Base-by-base conservation (phyloP, 2,329 filamentous ascomycete species). In the Claviceps paspali region DNA sequence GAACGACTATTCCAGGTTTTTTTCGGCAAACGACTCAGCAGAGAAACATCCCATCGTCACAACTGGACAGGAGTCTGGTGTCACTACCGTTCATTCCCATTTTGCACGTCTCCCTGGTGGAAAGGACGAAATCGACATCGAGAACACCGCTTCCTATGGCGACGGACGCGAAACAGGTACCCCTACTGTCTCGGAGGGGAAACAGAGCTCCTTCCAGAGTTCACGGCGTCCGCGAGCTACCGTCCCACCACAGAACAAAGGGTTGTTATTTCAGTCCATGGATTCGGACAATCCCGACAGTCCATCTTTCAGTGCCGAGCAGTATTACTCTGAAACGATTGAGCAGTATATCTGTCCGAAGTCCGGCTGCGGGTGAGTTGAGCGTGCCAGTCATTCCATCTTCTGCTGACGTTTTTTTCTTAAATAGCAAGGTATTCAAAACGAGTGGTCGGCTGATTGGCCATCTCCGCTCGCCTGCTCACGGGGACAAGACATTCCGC, bases 311-410 rank as follows among this genome's bases (percentile, higher is more conserved):
- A 61, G 67, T 29, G 52, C 61, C 1, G 52, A 59, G 2, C 53
- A 55, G 5, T 77, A 74, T 56, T 63, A 50, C 38, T 55, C 65
- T 29, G 36, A 52, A 0, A 51, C 62, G 22, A 54, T 60, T 1
- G 49, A 55, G 32, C 60, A 56, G 34, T 80, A 63, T 54, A 58
- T 53, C 38, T 80, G 76, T 38, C 75, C 74, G 0, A 63, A 68
- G 38, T 43, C 45, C 1, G 45, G 51, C 3, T 79, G 76, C 63
- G 54, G 57, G 63, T 71, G 57, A 59, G 61, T 53, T 4, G 2
- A n/a, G 5, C 14, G 7, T 10, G 8, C 21, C 21, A n/a, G n/a
- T n/a, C n/a, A n/a, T 8, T 8, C 21, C 21, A 8, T 22, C 5
- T 22, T 22, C 21, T n/a, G 21, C 21, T 22, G 5, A 5, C 21